These are phyloP conservation scores for Ilyonectria sp. DNA, from an alignment of 2,329 filamentous ascomycete genomes.

Conservation along the genomic window DNA sequence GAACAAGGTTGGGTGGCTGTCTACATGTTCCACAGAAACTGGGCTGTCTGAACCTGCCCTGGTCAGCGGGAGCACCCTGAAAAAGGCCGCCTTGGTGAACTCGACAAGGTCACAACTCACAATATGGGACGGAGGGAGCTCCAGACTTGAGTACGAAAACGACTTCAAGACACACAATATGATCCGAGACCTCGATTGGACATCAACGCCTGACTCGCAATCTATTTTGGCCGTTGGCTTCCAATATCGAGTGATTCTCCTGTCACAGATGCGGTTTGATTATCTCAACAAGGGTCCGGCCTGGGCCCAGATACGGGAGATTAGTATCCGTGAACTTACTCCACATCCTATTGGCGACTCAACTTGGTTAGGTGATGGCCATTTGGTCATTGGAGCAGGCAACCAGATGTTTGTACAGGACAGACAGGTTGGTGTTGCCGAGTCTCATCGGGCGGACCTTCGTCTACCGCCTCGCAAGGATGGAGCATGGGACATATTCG, in stretches of 20 bases:
- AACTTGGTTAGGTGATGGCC: conserved; percentile 88
- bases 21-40: conserved; percentile 86
- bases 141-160: conserved; percentile 85
- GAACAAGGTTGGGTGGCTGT: conserved; percentile 82
- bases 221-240: conserved; percentile 95
- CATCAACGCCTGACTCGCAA: conserved; percentile 89
- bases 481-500: conserved; percentile 79
- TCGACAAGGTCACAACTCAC: conserved; percentile 80
- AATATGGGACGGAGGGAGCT: conserved; percentile 91
- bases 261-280: conserved; percentile 92
- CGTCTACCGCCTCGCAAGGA: conserved; percentile 64
- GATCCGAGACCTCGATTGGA: conserved; percentile 94
- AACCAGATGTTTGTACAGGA: conserved; percentile 93
- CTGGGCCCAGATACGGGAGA: conserved; percentile 88
- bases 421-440: conserved; percentile 77
- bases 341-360: conserved; percentile 94
- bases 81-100: conserved; percentile 89
- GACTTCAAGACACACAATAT: conserved; percentile 80
- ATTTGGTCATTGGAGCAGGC: conserved; percentile 89
- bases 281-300: conserved; percentile 91
- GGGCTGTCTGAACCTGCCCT: conserved; percentile 80
- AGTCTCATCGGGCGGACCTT: conserved; percentile 69
- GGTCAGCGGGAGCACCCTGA: conserved; percentile 87
- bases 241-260: conserved; percentile 84
- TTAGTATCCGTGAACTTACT: conserved; percentile 84